Percentiles rank a stretch among this genome's conserved stretches.
phyloP scores from a whole-genome alignment of 1,284 basidiomycete species.

The Ganoderma meredithae region DNA sequence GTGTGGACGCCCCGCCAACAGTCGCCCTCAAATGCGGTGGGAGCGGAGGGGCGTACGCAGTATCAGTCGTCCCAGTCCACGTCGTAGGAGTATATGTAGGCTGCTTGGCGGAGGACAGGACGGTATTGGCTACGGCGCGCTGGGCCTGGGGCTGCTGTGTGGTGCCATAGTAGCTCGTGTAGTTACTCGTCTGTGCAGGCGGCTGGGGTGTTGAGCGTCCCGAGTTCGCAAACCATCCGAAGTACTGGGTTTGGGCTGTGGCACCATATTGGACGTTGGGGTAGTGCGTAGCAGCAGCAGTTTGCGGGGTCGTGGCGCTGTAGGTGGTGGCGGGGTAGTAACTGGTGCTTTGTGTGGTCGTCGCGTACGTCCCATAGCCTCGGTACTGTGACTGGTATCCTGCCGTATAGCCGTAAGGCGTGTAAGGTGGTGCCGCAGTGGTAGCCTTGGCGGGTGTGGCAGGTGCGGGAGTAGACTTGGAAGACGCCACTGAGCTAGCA shows the following conservation, averaged over 20 bases:
- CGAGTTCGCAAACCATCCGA: slow-evolving; percentile 47
- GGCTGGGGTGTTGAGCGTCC: slow-evolving; percentile 61
- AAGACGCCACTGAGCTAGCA: slow-evolving; percentile 48
- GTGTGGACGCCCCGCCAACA: slow-evolving; percentile 27
- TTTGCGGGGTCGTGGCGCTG: slow-evolving; percentile 20
- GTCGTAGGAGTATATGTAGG: slow-evolving; percentile 41
- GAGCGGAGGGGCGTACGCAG: slow-evolving; percentile 46
- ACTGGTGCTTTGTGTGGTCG: slow-evolving; percentile 35
- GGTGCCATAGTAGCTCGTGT: slow-evolving; percentile 42
- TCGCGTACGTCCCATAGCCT: slow-evolving; percentile 39
- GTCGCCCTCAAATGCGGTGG: slow-evolving; percentile 48
- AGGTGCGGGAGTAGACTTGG: slow-evolving; percentile 40
- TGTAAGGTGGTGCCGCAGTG: slow-evolving; percentile 32
- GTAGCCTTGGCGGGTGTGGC: slow-evolving; percentile 31
- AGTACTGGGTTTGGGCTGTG: slow-evolving; percentile 44
- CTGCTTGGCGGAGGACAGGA: slow-evolving; percentile 37
- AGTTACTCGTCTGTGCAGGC: slow-evolving; percentile 30
- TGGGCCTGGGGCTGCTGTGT: slow-evolving; percentile 45
- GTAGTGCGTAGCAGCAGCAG: slow-evolving; percentile 34
- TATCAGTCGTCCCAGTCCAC: slow-evolving; percentile 37
- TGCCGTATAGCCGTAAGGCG: slow-evolving; percentile 38
- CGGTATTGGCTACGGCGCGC: slow-evolving; percentile 58
- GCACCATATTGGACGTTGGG: slow-evolving; percentile 38
- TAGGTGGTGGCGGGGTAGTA: slow-evolving; percentile 39
- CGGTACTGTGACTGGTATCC: slow-evolving; percentile 40